phyloP scores from a whole-genome alignment of 441 rosid genomes.

The Eutrema salsugineum region DNA sequence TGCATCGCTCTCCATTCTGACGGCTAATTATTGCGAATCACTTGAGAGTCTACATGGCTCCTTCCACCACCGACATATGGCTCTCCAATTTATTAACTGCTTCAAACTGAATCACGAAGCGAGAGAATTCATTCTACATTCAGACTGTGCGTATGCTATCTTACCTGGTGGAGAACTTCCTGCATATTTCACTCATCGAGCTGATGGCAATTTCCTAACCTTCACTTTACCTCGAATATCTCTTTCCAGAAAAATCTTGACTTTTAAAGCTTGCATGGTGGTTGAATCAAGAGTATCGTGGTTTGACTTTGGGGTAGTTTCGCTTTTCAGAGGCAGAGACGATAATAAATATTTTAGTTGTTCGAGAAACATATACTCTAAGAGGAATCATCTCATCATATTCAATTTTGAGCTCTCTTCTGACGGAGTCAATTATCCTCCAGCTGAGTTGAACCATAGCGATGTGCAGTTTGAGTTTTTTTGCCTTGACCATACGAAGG shows the following conservation, averaged over 20 bases:
- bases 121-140: not conserved
- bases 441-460: not conserved
- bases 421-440: not conserved
- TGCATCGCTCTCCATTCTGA: not conserved
- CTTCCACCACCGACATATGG: not conserved
- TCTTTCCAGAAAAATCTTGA: not conserved
- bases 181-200: not conserved
- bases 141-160: not conserved
- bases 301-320: not conserved
- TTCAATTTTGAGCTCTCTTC: not conserved
- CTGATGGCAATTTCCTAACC: not conserved
- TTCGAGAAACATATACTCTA: not conserved
- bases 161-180: not conserved
- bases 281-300: not conserved
- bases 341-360: not conserved
- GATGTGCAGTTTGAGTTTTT: not conserved
- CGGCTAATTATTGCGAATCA: not conserved
- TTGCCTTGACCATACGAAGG: not conserved
- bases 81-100: constrained; percentile 4
- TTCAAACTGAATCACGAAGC: not conserved
- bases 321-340: not conserved
- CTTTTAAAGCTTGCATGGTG: not conserved
- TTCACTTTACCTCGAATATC: not conserved
- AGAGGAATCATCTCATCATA: not conserved
- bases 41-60: not conserved